Conservation (phyloP, 225 moss, liverwort and hornwort genomes). For the Ulota crispa region DNA sequence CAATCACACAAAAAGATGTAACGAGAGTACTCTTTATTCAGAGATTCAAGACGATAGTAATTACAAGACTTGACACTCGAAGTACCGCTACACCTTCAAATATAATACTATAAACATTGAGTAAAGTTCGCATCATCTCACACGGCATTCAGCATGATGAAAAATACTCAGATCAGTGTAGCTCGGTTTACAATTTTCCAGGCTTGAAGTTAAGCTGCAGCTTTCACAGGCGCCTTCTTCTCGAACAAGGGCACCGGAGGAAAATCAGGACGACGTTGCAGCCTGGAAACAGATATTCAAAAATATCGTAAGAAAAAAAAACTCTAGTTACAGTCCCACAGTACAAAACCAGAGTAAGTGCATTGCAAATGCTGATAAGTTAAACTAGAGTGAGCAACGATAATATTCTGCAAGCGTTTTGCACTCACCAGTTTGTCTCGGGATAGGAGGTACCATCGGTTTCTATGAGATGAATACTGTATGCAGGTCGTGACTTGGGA, state of each 20-base stretch:
- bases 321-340: neutral
- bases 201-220: slow-evolving; percentile 15
- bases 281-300: slow-evolving; percentile 54
- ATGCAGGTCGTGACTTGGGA: slow-evolving; percentile 84
- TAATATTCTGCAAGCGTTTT: neutral
- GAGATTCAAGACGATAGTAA: neutral
- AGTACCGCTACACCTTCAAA: neutral
- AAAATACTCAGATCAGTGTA: neutral
- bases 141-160: neutral
- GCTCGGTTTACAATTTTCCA: neutral
- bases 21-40: neutral
- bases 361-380: neutral
- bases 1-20: neutral
- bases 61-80: slow-evolving; percentile 19
- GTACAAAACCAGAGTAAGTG: neutral
- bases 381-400: neutral
- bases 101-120: neutral
- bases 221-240: neutral
- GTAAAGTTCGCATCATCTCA: neutral
- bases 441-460: slow-evolving; percentile 66
- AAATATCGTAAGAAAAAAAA: neutral
- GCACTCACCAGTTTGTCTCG: slow-evolving; percentile 76
- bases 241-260: slow-evolving; percentile 68
- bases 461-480: slow-evolving; percentile 89
- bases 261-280: slow-evolving; percentile 69